Percentiles rank a stretch among this genome's conserved stretches.
phyloP scores from a whole-genome alignment of 371 early-diverging fungal species.

The Haplosporangium sp. region DNA sequence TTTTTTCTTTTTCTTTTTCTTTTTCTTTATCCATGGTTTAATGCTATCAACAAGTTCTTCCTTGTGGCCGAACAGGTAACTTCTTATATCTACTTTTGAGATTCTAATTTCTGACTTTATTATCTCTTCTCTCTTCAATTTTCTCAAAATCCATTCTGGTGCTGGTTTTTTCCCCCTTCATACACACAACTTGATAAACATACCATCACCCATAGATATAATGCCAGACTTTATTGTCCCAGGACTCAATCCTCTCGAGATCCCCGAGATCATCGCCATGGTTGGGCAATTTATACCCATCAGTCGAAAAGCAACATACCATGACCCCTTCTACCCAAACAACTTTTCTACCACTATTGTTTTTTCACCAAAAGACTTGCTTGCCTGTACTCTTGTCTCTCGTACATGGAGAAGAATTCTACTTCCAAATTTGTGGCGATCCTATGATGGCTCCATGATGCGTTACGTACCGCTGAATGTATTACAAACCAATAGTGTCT shows the following conservation, averaged over 20 bases:
- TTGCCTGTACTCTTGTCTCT: conserved; percentile 34
- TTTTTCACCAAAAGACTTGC: conserved; percentile 20
- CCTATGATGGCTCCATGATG: conserved; percentile 30
- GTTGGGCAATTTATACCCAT: conserved; percentile 31
- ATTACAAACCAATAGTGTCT: conserved; percentile 24
- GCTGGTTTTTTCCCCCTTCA: neutral
- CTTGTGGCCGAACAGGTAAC: too few species aligned
- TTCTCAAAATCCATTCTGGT: neutral
- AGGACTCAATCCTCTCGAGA: conserved; percentile 32
- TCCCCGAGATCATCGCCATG: conserved; percentile 39
- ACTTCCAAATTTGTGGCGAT: conserved; percentile 29
- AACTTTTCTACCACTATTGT: conserved; percentile 9
- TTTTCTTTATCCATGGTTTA: neutral
- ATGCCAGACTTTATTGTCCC: conserved; percentile 37
- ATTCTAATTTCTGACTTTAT: too few species aligned
- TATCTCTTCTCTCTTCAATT: too few species aligned
- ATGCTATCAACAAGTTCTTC: too few species aligned
- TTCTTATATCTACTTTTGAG: too few species aligned
- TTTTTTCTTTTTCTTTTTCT: neutral
- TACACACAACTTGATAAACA: neutral
- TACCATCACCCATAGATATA: neutral
- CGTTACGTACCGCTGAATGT: conserved; percentile 15
- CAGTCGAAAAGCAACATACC: neutral
- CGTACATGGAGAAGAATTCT: conserved; percentile 29
- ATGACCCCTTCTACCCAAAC: conserved; percentile 12